Conservation (phyloP, 2,329 filamentous ascomycete species). For the Amesomyces nigricolor region DNA sequence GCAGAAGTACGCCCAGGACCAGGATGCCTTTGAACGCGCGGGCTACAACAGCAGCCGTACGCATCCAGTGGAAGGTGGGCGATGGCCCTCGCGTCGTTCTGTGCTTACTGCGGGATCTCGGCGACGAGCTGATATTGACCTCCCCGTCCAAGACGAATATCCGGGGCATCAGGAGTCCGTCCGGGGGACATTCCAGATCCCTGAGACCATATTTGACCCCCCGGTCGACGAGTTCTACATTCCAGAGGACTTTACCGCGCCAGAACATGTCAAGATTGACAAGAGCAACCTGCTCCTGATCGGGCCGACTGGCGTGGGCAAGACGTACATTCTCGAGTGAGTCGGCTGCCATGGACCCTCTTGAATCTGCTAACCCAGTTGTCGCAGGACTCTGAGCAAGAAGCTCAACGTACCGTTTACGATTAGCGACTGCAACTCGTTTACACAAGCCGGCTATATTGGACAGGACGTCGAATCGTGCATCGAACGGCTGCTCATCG, state of each 20-base stretch:
- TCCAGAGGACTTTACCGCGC: slow-evolving; percentile 40
- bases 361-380: background rate
- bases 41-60: slow-evolving; percentile 40
- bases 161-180: slow-evolving; percentile 46
- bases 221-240: slow-evolving; percentile 41
- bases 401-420: slow-evolving; percentile 93
- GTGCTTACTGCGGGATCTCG: slow-evolving; percentile 24
- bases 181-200: slow-evolving; percentile 38
- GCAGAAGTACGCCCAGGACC: slow-evolving; percentile 65
- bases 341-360: slow-evolving; percentile 21
- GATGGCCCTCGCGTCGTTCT: slow-evolving; percentile 25
- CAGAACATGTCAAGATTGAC: slow-evolving; percentile 66
- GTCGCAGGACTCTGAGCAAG: slow-evolving; percentile 72
- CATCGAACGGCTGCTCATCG: slow-evolving; percentile 82
- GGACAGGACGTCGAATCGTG: slow-evolving; percentile 97
- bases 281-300: slow-evolving; percentile 92
- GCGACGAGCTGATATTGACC: slow-evolving; percentile 32
- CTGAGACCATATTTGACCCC: slow-evolving; percentile 23
- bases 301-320: slow-evolving; percentile 90
- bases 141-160: slow-evolving; percentile 45
- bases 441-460: slow-evolving; percentile 95
- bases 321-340: slow-evolving; percentile 83
- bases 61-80: slow-evolving; percentile 74
- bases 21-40: slow-evolving; percentile 43
- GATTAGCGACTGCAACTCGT: slow-evolving; percentile 91